Conservation (phyloP, 805 yeast species). For the Candida cerambycidarum region DNA sequence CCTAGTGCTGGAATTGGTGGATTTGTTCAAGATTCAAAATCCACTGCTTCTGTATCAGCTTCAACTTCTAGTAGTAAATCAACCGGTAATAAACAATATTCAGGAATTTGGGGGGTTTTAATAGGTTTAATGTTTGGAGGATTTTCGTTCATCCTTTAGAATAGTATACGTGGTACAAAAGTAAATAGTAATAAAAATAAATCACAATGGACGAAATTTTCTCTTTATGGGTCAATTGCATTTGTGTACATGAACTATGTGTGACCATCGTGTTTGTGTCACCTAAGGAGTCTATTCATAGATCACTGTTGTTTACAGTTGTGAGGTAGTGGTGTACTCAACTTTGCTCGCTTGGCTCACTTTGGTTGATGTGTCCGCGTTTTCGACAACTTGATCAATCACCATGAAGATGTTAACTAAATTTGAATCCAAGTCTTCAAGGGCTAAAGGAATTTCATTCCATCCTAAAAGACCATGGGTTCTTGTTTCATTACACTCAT, state of each 20-base stretch:
- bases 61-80: constrained; percentile 10
- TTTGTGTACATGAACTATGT: no score
- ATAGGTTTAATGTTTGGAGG: constrained; percentile 20
- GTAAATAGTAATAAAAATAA: not conserved
- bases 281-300: no score
- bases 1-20: constrained; percentile 32
- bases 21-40: constrained; percentile 33
- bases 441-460: constrained; percentile 97
- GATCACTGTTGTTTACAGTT: no score
- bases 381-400: constrained; percentile 1
- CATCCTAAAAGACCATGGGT: constrained; percentile 97
- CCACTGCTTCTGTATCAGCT: constrained; percentile 7
- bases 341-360: no score
- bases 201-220: no score
- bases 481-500: constrained; percentile 88
- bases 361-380: constrained; percentile 3
- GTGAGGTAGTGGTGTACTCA: no score
- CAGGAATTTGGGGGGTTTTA: constrained; percentile 11
- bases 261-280: no score
- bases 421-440: constrained; percentile 95
- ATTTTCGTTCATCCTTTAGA: constrained; percentile 17
- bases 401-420: constrained; percentile 73
- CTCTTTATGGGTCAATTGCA: no score
- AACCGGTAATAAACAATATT: constrained; percentile 4
- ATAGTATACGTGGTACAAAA: not conserved